Evolutionary conservation across 345 rosid species (phyloP).

Genomic region (Melaleuca alternifolia): DNA sequence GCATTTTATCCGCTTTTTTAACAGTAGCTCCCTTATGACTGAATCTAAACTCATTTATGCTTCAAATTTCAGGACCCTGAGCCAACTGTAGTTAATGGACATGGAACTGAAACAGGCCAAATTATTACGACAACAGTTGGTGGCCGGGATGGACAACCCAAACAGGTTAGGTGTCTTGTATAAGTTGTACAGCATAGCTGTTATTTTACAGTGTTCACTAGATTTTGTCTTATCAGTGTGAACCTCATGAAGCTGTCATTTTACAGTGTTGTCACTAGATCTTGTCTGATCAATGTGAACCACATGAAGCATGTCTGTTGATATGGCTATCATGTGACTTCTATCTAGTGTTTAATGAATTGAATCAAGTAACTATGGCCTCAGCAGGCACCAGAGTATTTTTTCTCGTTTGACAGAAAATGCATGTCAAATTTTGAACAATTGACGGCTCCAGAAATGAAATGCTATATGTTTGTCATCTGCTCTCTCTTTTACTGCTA

Average conservation of each 20-base stretch:
- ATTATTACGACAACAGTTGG: slow-evolving; percentile 71
- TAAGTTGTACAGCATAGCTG: not conserved
- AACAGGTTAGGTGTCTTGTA: slow-evolving; percentile 47
- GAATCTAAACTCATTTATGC: not conserved
- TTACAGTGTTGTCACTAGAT: not conserved
- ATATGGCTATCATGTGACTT: not conserved
- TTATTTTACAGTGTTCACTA: not conserved
- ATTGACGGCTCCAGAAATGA: not conserved
- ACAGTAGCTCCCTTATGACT: not conserved
- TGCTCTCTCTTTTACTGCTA: not conserved
- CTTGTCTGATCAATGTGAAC: not conserved
- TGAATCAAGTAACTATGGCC: not conserved
- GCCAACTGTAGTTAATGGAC: slow-evolving; percentile 53
- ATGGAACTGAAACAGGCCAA: slow-evolving; percentile 85
- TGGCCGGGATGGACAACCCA: slow-evolving; percentile 83
- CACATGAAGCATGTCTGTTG: not conserved
- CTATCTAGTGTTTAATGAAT: not conserved
- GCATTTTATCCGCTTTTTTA: not conserved
- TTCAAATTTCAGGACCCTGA: slow-evolving; percentile 47
- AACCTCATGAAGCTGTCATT: not conserved
- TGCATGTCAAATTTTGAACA: not conserved
- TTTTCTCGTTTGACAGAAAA: not conserved
- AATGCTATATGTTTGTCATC: not conserved
- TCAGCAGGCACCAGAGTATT: not conserved
- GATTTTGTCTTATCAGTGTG: not conserved